These are phyloP conservation scores for Penicillium daleae DNA, from an alignment of 495 filamentous ascomycete species.

Conservation along the genomic window DNA sequence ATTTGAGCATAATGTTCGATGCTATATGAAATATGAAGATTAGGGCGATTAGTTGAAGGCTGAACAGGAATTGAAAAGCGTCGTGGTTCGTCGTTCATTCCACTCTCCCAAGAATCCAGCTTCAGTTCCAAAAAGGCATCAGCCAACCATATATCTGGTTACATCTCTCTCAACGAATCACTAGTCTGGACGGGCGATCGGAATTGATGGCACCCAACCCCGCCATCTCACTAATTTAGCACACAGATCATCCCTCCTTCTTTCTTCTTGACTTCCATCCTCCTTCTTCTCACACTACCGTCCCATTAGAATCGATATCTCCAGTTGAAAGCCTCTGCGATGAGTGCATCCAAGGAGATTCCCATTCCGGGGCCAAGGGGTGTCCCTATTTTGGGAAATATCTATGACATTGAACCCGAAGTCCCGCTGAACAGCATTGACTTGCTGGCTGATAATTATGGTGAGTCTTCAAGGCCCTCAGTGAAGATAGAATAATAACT, in stretches of 20 bases:
- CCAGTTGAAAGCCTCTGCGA: constrained; percentile 11
- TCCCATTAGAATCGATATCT: background rate
- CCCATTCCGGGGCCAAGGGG: constrained; percentile 66
- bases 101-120: background rate
- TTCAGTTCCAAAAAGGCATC: background rate
- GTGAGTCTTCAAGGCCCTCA: constrained; percentile 28
- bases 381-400: constrained; percentile 67
- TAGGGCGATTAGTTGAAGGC: background rate
- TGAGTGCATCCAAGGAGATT: constrained; percentile 26
- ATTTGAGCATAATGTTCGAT: background rate
- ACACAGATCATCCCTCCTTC: background rate
- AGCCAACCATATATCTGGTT: background rate
- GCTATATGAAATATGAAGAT: background rate
- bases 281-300: background rate
- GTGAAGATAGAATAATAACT: background rate
- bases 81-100: background rate
- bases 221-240: constrained; percentile 1
- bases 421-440: constrained; percentile 57
- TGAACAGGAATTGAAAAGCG: background rate
- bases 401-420: constrained; percentile 59
- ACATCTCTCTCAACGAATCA: background rate
- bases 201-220: constrained; percentile 11
- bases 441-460: constrained; percentile 64
- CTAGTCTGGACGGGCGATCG: constrained; percentile 1
- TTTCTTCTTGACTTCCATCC: background rate